Percentiles rank a stretch among this genome's conserved stretches.
phyloP scores from a whole-genome alignment of 2,329 filamentous ascomycete genomes.

The Neoarthrinium moseri region DNA sequence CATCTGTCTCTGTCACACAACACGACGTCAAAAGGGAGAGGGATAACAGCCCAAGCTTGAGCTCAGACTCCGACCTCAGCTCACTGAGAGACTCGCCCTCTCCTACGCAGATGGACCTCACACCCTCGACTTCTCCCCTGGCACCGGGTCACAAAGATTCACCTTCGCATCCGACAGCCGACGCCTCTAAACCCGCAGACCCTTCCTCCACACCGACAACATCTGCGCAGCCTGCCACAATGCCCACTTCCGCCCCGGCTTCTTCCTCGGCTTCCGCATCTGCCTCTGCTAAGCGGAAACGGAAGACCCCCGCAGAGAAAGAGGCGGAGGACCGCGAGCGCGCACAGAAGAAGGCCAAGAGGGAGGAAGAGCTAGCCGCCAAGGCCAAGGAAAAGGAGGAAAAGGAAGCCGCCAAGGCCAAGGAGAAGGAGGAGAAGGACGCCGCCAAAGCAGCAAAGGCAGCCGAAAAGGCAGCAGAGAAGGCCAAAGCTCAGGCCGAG shows the following conservation, averaged over 20 bases:
- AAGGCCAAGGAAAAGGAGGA: constrained; percentile 26
- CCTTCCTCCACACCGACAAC: constrained; percentile 13
- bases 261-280: constrained; percentile 4
- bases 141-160: constrained; percentile 15
- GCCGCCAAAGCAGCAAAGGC: constrained; percentile 22
- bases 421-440: constrained; percentile 13
- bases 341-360: constrained; percentile 38
- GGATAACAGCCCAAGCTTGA: constrained; percentile 29
- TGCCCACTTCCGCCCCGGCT: not conserved
- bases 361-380: constrained; percentile 42
- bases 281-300: constrained; percentile 32
- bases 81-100: constrained; percentile 38
- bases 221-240: not conserved
- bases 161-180: constrained; percentile 12
- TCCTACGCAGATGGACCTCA: constrained; percentile 24
- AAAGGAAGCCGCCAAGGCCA: constrained; percentile 12
- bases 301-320: constrained; percentile 40
- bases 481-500: constrained; percentile 33
- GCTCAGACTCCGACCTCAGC: constrained; percentile 42
- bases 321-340: constrained; percentile 40
- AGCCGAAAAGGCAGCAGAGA: constrained; percentile 30
- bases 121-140: constrained; percentile 19
- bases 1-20: constrained; percentile 8
- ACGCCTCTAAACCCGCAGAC: not conserved
- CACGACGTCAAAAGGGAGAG: constrained; percentile 4